Evolutionary conservation across 805 yeast species (phyloP), one percentile per base, ranked within the genome.

Genomic region (Starmerella sirachaensis): DNA sequence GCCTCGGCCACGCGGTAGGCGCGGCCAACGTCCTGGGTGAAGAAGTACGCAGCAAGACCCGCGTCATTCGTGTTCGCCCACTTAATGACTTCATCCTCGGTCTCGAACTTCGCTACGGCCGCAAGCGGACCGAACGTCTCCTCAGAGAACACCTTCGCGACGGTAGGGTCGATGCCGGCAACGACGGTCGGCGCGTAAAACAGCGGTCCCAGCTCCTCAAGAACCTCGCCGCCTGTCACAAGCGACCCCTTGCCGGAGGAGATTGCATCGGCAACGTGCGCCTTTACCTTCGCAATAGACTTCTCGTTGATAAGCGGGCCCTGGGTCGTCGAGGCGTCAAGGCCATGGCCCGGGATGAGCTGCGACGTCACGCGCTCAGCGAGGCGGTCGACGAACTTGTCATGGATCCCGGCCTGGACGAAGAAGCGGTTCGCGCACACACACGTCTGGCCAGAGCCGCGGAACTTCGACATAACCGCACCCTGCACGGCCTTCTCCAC

Each of bases 101-200:
- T 56, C 28, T 58, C 55, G 53, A 81, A 81, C 52, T 69, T 70
- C 54, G 78, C 69, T 35, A 82, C 58, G 1, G 84, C 81, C 14
- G 81, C 81, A 13, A 81, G 64, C 2, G 93, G 93, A 2, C 91
- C 93, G 56, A 81, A 81, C 2, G 86, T 79, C 56, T 81, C 93
- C 49, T 79, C 85, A n/a, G 57, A 47, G 48, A 69, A 64, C 23
- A 80, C 70, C 29, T 56, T 46, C 73, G 80, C 79, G 17, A 32
- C 29, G 16, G 64, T 65, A 2, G 61, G 55, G 33, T 74, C 70
- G 32, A 74, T 79, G 42, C 72, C 69, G n/a, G 70, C 64, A 35
- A 81, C 55, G 11, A 81, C 65, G 0, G 93, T 81, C 40, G 81
- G 74, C 19, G 72, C 76, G 52, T 68, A 81, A 64, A 75, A 81